phyloP scores from a whole-genome alignment of 2,329 filamentous ascomycete species.

The Pezicula radicicola region DNA sequence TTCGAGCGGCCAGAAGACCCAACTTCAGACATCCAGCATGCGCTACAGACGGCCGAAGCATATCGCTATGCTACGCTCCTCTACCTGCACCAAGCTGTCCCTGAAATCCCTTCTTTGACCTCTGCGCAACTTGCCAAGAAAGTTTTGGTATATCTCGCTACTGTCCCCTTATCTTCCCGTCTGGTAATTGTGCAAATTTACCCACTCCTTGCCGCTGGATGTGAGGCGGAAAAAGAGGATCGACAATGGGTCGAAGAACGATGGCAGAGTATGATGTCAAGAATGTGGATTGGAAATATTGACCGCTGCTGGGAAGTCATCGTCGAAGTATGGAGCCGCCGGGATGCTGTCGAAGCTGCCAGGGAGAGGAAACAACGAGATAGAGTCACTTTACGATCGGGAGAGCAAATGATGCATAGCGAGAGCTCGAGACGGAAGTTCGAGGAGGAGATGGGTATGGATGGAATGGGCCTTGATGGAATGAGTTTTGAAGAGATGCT shows the following conservation, averaged over 20 bases:
- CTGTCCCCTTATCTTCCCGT: constrained; percentile 58
- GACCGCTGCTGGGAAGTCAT: constrained; percentile 63
- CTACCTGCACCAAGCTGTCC: constrained; percentile 66
- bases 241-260: constrained; percentile 61
- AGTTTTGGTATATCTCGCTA: constrained; percentile 58
- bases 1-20: constrained; percentile 64
- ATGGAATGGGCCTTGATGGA: constrained; percentile 16
- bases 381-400: constrained; percentile 6
- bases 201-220: constrained; percentile 64
- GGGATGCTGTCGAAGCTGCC: constrained; percentile 42
- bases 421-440: constrained; percentile 25
- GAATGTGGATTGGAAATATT: constrained; percentile 66
- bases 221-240: constrained; percentile 59
- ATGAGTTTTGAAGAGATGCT: constrained; percentile 23
- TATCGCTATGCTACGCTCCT: constrained; percentile 66
- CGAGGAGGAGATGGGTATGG: constrained; percentile 24
- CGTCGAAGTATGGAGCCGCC: constrained; percentile 63
- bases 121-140: constrained; percentile 58
- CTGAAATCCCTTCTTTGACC: constrained; percentile 59
- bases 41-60: constrained; percentile 63
- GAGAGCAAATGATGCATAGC: constrained; percentile 19
- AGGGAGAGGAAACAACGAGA: constrained; percentile 15
- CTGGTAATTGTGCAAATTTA: constrained; percentile 69
- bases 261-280: constrained; percentile 57
- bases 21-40: constrained; percentile 58